Evolutionary conservation across 139 green algal genomes (phyloP).

Genomic region (Asterochloris sp.): DNA sequence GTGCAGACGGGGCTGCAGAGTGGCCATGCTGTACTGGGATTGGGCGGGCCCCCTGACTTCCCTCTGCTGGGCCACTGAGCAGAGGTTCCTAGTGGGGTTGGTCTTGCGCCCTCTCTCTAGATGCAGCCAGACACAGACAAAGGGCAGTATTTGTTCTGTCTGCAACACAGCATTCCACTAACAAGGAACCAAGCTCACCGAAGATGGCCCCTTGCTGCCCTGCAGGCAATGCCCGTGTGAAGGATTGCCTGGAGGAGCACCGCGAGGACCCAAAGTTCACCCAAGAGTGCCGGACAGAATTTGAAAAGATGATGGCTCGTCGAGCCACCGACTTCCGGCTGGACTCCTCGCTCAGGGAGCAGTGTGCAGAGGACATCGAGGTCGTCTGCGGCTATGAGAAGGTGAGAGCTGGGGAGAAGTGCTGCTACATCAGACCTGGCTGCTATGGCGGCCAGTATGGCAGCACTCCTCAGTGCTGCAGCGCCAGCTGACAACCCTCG

Average conservation of each 20-base stretch:
- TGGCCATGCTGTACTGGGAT: no score
- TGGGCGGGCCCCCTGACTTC: no score
- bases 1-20: background rate
- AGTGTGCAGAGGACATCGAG: constrained; percentile 49
- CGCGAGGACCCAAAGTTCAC: constrained; percentile 52
- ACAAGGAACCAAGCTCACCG: no score
- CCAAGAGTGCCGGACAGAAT: constrained; percentile 53
- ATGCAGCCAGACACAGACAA: background rate
- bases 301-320: constrained; percentile 67
- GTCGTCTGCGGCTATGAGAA: constrained; percentile 43
- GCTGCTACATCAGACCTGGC: background rate
- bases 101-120: background rate
- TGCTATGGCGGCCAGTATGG: background rate
- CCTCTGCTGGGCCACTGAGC: background rate
- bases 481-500: no score
- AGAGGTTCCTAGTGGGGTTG: background rate
- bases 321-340: constrained; percentile 66
- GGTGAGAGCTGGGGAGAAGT: background rate
- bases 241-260: constrained; percentile 78
- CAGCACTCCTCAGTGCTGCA: no score
- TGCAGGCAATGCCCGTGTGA: constrained; percentile 51
- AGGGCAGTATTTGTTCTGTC: no score
- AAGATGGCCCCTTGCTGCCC: background rate
- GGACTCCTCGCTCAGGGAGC: constrained; percentile 52
- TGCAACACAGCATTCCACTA: no score